Evolutionary conservation across 2,329 filamentous ascomycete species (phyloP), one percentile per base, ranked within the genome.

Genomic region (Daldinia eschscholtzii): DNA sequence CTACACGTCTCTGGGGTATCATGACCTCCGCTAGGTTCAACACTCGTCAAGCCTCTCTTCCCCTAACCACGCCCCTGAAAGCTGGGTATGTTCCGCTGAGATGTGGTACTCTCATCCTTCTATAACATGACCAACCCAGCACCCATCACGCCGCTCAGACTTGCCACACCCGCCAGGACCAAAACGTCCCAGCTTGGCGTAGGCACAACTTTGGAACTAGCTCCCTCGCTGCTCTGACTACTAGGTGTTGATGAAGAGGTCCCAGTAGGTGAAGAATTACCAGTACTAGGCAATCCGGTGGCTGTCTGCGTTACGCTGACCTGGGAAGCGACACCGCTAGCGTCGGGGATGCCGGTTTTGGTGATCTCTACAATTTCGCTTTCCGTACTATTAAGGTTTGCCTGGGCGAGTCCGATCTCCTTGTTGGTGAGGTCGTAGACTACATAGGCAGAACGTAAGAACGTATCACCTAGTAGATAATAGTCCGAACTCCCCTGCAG

Each of bases 341-440:
- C 77, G 10, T 76, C 76, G 4, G 86, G 84, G 15, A 88, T 76
- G 4, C 77, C 75, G 10, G 76, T 79, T 53, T 77, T 78, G 12
- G 78, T 76, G 67, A 89, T 81, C 73, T 85, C 83, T 42, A 87
- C 74, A 20, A 88, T 73, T 65, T 82, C 81, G 53, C 79, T 81
- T 23, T 77, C 74, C 33, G 80, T 82, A 67, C 79, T 79, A 74
- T 85, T 84, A 60, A 86, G 75, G 70, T 86, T 86, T 56, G 87
- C 81, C 78, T 86, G 86, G 12, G 85, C 86, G 4, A 88, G 74
- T 64, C 79, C 85, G 61, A 89, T 79, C 77, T 85, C 78, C 72
- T 84, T 74, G 76, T 86, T 83, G 61, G 79, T 79, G 46, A 87
- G 75, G 72, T 88, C 85, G 75, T 87, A 88, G 61, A 87, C 86